Evolutionary conservation across 176 grass and related monocot genomes (phyloP).

Genomic region (Areca catechu): DNA sequence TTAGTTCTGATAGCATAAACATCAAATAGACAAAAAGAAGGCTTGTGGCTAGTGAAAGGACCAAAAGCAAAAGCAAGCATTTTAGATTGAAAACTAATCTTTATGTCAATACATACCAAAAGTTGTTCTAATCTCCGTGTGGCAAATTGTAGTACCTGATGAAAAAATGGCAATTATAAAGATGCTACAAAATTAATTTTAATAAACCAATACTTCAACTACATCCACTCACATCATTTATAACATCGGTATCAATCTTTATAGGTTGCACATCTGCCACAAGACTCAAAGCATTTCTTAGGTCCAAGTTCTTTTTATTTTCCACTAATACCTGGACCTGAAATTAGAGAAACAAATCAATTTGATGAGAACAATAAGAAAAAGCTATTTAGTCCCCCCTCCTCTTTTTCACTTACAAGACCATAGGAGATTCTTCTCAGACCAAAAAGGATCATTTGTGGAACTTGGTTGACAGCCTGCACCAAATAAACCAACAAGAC

Average conservation of each 20-base stretch:
- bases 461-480: slow-evolving; percentile 94
- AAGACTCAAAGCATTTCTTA: slow-evolving; percentile 55
- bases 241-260: slow-evolving; percentile 39
- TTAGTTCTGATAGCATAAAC: background rate
- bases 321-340: slow-evolving; percentile 92
- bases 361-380: slow-evolving; percentile 6
- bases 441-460: slow-evolving; percentile 84
- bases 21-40: background rate
- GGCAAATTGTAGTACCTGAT: slow-evolving; percentile 77
- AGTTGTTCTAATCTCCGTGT: slow-evolving; percentile 84
- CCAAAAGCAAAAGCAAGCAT: too few species aligned
- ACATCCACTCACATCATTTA: slow-evolving; percentile 50
- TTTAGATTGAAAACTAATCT: too few species aligned
- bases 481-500: slow-evolving; percentile 93
- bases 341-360: slow-evolving; percentile 30
- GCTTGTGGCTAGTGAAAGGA: too few species aligned
- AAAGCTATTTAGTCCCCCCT: background rate
- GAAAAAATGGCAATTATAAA: slow-evolving; percentile 19
- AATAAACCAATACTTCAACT: slow-evolving; percentile 3
- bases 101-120: slow-evolving; percentile 49
- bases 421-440: slow-evolving; percentile 86
- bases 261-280: slow-evolving; percentile 64
- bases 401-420: slow-evolving; percentile 35
- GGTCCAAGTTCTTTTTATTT: slow-evolving; percentile 82
- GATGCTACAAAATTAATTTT: slow-evolving; percentile 11